These are phyloP conservation scores for Ramularia collo-cygni DNA, from an alignment of 2,329 filamentous ascomycete species.

Conservation along the genomic window DNA sequence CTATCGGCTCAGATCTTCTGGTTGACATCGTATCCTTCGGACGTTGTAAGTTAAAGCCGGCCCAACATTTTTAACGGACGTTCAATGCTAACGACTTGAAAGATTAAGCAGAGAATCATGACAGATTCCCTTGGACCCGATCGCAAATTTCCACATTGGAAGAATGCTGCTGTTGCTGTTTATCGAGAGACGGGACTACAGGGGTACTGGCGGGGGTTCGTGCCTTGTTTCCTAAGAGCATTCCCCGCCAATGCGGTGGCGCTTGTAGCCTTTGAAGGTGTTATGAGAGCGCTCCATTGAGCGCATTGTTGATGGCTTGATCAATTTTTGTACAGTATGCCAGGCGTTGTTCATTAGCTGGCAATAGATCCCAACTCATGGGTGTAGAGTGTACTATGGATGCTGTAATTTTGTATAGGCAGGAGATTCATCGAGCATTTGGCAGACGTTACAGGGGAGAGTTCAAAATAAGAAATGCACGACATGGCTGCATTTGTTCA, in stretches of 20 bases:
- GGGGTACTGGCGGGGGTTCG: slow-evolving; percentile 82
- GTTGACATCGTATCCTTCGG: slow-evolving; percentile 83
- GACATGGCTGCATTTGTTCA: too few relatives aligned
- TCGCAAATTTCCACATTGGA: slow-evolving; percentile 69
- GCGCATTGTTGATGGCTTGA: neutral
- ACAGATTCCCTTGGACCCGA: slow-evolving; percentile 74
- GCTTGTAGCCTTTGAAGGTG: slow-evolving; percentile 84
- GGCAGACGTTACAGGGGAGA: too few relatives aligned
- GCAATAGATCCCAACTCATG: too few relatives aligned
- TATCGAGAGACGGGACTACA: slow-evolving; percentile 67
- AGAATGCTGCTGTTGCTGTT: slow-evolving; percentile 68
- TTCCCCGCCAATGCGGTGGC: slow-evolving; percentile 96
- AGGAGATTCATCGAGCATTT: too few relatives aligned
- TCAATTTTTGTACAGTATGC: too few relatives aligned
- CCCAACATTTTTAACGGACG: too few relatives aligned
- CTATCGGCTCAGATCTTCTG: slow-evolving; percentile 91
- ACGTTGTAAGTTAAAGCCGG: slow-evolving; percentile 46
- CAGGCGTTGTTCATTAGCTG: too few relatives aligned
- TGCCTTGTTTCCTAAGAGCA: slow-evolving; percentile 87
- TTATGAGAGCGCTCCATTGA: slow-evolving; percentile 37
- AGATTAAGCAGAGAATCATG: slow-evolving; percentile 84
- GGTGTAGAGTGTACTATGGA: too few relatives aligned
- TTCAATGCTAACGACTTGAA: too few relatives aligned
- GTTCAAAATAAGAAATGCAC: too few relatives aligned
- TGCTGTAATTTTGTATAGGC: too few relatives aligned